A percentile compares a stretch with the other conserved stretches of the same genome.
Evolutionary conservation across 78 protist species (phyloP).

Genomic region (Dictyostelium brefeldianum): DNA sequence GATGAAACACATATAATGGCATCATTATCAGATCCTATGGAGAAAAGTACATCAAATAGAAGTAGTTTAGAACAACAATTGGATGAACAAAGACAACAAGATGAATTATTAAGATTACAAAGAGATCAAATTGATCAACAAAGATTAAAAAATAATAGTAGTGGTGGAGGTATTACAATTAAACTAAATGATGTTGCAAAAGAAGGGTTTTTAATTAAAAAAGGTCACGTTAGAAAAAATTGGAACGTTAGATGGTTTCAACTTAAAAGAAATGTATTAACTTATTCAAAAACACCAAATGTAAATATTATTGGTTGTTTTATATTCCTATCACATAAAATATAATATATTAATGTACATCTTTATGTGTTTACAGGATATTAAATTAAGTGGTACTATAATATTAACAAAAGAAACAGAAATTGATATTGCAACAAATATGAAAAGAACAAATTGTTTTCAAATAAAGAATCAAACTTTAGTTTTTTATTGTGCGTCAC

Average conservation of each 20-base stretch:
- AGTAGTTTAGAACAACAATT: conserved; percentile 8
- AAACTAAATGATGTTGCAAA: conserved; percentile 65
- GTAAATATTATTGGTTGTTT: background rate
- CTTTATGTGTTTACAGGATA: background rate
- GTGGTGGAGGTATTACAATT: background rate
- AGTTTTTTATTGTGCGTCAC: conserved; percentile 52
- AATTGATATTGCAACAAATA: conserved; percentile 68
- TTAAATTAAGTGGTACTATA: conserved; percentile 51
- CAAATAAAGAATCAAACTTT: conserved; percentile 50
- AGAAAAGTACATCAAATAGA: conserved; percentile 9
- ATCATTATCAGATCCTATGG: conserved; percentile 43
- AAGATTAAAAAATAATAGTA: background rate
- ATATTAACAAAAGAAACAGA: conserved; percentile 52
- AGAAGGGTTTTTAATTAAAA: conserved; percentile 70
- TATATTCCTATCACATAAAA: background rate
- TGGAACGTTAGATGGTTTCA: conserved; percentile 81
- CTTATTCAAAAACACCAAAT: conserved; percentile 65
- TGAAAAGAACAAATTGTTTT: conserved; percentile 77
- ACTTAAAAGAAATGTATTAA: conserved; percentile 61
- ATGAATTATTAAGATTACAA: conserved; percentile 12
- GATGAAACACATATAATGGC: conserved; percentile 41
- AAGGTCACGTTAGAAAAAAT: conserved; percentile 75
- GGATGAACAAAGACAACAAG: conserved; percentile 17
- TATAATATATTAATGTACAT: background rate
- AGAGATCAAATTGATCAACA: conserved; percentile 13